Evolutionary conservation across 2,329 filamentous ascomycete species (phyloP).

Genomic region (Penicillium brevicompactum): DNA sequence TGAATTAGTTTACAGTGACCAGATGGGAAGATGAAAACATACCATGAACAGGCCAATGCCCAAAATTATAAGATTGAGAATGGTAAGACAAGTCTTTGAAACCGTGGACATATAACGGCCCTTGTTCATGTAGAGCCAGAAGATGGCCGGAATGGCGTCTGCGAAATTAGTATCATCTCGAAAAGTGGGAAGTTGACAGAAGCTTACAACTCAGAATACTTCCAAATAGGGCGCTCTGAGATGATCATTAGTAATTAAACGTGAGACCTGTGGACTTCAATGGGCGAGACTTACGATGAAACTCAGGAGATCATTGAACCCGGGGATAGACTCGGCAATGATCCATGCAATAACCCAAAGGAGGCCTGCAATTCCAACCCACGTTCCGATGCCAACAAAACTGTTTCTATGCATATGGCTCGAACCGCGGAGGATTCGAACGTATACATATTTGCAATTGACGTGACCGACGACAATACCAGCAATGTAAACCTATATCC

Average conservation of each 20-base stretch:
- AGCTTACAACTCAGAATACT: slow-evolving; percentile 64
- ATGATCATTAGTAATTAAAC: slow-evolving; percentile 10
- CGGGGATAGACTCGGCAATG: slow-evolving; percentile 68
- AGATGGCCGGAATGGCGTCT: slow-evolving; percentile 35
- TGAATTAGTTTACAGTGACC: background rate
- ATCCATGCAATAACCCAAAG: slow-evolving; percentile 65
- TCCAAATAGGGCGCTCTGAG: slow-evolving; percentile 56
- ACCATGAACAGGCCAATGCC: slow-evolving; percentile 30
- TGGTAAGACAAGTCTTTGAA: slow-evolving; percentile 47
- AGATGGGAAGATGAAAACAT: slow-evolving; percentile 1
- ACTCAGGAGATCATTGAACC: slow-evolving; percentile 66
- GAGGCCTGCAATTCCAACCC: slow-evolving; percentile 57
- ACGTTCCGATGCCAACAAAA: slow-evolving; percentile 53
- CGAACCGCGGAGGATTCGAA: slow-evolving; percentile 57
- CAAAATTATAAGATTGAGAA: slow-evolving; percentile 48
- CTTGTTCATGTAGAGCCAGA: slow-evolving; percentile 53
- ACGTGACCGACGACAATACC: slow-evolving; percentile 69
- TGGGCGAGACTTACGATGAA: slow-evolving; percentile 47
- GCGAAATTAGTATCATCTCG: background rate
- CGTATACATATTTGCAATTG: slow-evolving; percentile 64
- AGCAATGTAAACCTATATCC: slow-evolving; percentile 53
- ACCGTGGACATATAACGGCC: slow-evolving; percentile 41
- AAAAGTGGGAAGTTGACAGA: background rate
- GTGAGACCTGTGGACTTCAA: background rate
- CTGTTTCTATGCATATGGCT: slow-evolving; percentile 54